Conservation (phyloP, 371 early-diverging fungal species). For the Coemansia sp. region DNA sequence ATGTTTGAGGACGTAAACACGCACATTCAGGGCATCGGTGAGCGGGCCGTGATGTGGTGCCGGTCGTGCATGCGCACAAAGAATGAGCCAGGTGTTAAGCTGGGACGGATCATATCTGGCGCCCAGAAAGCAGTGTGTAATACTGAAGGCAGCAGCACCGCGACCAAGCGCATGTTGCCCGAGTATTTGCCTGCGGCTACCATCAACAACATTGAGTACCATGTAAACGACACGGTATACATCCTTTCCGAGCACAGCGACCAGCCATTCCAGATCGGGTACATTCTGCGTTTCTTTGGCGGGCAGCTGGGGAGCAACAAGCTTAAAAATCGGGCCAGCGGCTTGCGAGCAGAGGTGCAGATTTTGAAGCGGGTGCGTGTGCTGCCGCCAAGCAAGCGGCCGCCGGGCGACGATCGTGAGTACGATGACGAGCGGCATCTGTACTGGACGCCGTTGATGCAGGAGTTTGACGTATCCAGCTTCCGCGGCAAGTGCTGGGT, state of each 20-base stretch:
- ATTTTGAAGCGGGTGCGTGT: constrained; percentile 30
- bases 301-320: not conserved
- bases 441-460: constrained; percentile 37
- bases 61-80: constrained; percentile 36
- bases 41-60: constrained; percentile 26
- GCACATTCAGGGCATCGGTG: constrained; percentile 30
- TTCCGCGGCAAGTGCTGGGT: constrained; percentile 60
- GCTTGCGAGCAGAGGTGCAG: constrained; percentile 23
- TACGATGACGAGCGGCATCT: constrained; percentile 51
- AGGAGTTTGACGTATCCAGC: constrained; percentile 15
- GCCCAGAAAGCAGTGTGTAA: too few relatives aligned
- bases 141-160: not conserved
- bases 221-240: constrained; percentile 54
- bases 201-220: constrained; percentile 49
- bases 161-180: not conserved
- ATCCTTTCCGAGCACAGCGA: constrained; percentile 43
- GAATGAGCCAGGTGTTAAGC: constrained; percentile 5
- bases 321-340: not conserved
- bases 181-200: constrained; percentile 20
- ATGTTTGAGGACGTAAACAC: constrained; percentile 51
- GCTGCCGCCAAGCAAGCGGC: constrained; percentile 20
- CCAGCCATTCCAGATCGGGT: constrained; percentile 55
- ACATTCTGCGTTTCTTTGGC: constrained; percentile 40
- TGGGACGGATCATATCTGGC: constrained; percentile 24
- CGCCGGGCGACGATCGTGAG: constrained; percentile 1